A percentile compares a stretch with the other conserved stretches of the same genome.
Conservation (phyloP, 331 rosid species). For the Ulmus americana region DNA sequence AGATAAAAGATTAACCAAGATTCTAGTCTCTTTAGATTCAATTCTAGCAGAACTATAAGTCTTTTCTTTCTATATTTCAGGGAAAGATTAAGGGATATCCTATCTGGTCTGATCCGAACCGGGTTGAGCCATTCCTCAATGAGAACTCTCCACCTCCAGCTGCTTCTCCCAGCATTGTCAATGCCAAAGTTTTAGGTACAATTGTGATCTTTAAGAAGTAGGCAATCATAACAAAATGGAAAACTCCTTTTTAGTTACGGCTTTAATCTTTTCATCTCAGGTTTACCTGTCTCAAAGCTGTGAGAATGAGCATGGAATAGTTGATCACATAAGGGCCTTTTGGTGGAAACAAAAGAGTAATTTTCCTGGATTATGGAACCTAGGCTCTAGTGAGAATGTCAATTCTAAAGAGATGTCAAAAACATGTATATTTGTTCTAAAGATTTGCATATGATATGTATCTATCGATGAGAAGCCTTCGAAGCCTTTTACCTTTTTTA, state of each 20-base stretch:
- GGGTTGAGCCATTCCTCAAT: conserved; percentile 70
- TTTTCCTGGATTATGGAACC: not conserved
- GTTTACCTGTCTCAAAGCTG: conserved; percentile 71
- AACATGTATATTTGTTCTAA: conserved; percentile 14
- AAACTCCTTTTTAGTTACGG: conserved; percentile 7
- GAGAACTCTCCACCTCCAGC: conserved; percentile 74
- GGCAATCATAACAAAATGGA: not conserved
- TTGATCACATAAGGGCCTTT: not conserved
- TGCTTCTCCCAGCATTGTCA: conserved; percentile 96
- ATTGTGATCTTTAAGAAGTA: conserved; percentile 4
- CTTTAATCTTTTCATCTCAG: conserved; percentile 32
- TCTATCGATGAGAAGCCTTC: no score
- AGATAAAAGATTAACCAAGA: not conserved
- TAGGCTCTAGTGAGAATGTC: not conserved
- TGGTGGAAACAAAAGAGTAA: not conserved
- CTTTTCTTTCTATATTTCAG: conserved; percentile 27
- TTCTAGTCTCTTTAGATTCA: not conserved
- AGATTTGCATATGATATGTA: not conserved
- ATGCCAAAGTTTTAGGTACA: conserved; percentile 64
- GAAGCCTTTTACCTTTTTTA: no score
- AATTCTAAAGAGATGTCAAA: conserved; percentile 11
- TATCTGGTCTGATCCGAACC: conserved; percentile 70
- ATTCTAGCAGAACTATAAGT: conserved; percentile 7
- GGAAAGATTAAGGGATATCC: conserved; percentile 90
- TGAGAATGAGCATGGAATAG: conserved; percentile 23